These are phyloP conservation scores for Scytalidium lignicola DNA, from an alignment of 2,329 filamentous ascomycete genomes.

Conservation along the genomic window DNA sequence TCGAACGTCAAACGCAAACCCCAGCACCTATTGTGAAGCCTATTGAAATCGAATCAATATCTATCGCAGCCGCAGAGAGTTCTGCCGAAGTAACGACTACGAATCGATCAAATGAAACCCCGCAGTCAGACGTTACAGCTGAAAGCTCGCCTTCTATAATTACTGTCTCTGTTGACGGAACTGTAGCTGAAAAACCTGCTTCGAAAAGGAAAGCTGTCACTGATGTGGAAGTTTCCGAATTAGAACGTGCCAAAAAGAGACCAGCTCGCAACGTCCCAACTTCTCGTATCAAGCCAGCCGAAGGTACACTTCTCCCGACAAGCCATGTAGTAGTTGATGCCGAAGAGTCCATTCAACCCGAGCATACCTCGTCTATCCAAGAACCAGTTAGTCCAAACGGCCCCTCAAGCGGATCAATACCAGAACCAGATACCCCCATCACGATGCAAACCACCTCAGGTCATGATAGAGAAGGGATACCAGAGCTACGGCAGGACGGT, in stretches of 20 bases:
- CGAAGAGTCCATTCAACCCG: not conserved
- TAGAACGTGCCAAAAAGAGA: not conserved
- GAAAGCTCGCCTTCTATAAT: not conserved
- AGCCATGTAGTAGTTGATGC: not conserved
- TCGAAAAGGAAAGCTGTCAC: not conserved
- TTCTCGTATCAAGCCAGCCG: not conserved
- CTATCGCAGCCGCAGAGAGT: not conserved
- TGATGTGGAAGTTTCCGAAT: not conserved
- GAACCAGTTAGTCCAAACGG: no score
- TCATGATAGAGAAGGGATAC: not conserved
- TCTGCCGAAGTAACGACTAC: not conserved
- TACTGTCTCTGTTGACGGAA: not conserved
- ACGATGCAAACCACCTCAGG: not conserved
- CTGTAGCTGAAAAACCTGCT: not conserved
- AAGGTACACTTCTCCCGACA: not conserved
- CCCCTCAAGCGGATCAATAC: no score
- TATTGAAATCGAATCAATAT: slow-evolving; percentile 5
- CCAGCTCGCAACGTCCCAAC: not conserved
- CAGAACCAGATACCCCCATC: not conserved
- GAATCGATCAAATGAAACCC: not conserved
- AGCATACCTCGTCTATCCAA: not conserved
- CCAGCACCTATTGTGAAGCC: slow-evolving; percentile 14
- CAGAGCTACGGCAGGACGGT: not conserved
- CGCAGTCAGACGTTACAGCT: not conserved
- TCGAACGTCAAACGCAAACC: slow-evolving; percentile 31